A percentile compares a stretch with the other conserved stretches of the same genome.
phyloP scores from a whole-genome alignment of 2,329 filamentous ascomycete species.

The Elsinoe arachidis region DNA sequence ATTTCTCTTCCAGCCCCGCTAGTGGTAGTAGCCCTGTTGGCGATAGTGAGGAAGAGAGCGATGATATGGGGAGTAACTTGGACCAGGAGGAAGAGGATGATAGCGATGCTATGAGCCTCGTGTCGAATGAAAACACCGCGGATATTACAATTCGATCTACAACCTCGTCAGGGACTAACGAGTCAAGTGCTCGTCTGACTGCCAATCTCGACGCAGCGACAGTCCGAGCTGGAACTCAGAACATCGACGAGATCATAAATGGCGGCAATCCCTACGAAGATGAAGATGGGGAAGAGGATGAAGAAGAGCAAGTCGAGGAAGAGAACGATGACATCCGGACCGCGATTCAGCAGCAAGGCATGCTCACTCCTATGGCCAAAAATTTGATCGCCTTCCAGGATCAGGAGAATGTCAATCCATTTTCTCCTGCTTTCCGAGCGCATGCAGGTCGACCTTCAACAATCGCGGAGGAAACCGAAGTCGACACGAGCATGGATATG shows the following conservation, averaged over 20 bases:
- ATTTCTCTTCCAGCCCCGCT: constrained; percentile 69
- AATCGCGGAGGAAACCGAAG: constrained; percentile 30
- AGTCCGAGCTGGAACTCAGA: constrained; percentile 64
- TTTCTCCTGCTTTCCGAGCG: constrained; percentile 36
- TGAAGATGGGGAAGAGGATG: constrained; percentile 48
- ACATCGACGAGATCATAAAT: constrained; percentile 50
- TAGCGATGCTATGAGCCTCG: constrained; percentile 73
- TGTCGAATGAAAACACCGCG: constrained; percentile 52
- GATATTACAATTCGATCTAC: constrained; percentile 20
- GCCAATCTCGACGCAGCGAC: constrained; percentile 69
- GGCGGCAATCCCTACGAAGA: constrained; percentile 40
- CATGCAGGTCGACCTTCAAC: constrained; percentile 22
- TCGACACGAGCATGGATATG: constrained; percentile 81
- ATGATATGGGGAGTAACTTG: constrained; percentile 48
- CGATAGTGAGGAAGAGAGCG: constrained; percentile 29
- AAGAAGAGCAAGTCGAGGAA: constrained; percentile 2
- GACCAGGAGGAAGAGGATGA: constrained; percentile 42
- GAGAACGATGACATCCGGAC: constrained; percentile 38
- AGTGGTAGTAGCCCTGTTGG: constrained; percentile 46
- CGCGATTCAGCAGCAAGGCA: constrained; percentile 53
- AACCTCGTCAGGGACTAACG: constrained; percentile 42
- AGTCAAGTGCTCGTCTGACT: constrained; percentile 66
- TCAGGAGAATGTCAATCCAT: constrained; percentile 44
- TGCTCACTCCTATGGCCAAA: constrained; percentile 11
- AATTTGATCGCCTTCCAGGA: constrained; percentile 25